Evolutionary conservation across 208 protist genomes (phyloP).

Genomic region (Trypanosomatidae sp.): DNA sequence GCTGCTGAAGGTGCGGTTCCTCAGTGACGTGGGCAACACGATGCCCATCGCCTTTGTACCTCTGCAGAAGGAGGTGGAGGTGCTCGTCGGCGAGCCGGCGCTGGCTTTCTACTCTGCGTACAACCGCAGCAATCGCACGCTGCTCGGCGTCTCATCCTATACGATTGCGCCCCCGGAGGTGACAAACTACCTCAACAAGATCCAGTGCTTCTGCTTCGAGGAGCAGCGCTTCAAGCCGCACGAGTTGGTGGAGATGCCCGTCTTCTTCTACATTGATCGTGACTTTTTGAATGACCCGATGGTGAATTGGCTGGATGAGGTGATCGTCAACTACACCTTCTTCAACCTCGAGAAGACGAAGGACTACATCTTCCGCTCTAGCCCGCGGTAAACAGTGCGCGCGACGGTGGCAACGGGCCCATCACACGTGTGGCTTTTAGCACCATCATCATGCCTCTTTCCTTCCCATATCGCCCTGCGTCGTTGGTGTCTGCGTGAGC

Average conservation of each 20-base stretch:
- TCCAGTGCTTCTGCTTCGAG: slow-evolving; percentile 98
- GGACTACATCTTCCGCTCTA: slow-evolving; percentile 82
- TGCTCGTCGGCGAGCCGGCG: slow-evolving; percentile 88
- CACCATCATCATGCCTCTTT: neutral
- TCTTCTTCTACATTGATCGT: slow-evolving; percentile 97
- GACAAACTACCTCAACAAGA: slow-evolving; percentile 96
- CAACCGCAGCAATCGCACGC: slow-evolving; percentile 86
- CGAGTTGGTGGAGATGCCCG: slow-evolving; percentile 96
- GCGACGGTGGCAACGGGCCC: neutral
- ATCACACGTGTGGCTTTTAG: neutral
- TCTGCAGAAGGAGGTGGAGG: slow-evolving; percentile 87
- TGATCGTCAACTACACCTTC: slow-evolving; percentile 92
- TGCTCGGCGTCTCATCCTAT: slow-evolving; percentile 91
- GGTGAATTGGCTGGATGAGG: slow-evolving; percentile 85
- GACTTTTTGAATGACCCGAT: slow-evolving; percentile 93
- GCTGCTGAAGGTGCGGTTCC: slow-evolving; percentile 83
- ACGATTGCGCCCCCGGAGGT: slow-evolving; percentile 89
- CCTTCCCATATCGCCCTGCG: neutral
- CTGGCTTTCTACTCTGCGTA: slow-evolving; percentile 91
- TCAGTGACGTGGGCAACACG: slow-evolving; percentile 85
- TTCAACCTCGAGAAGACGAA: slow-evolving; percentile 90
- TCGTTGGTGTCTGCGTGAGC: neutral
- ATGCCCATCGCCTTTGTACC: slow-evolving; percentile 93
- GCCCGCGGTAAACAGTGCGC: slow-evolving; percentile 17
- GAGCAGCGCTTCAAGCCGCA: slow-evolving; percentile 95